Percentiles rank a stretch among this genome's conserved stretches.
phyloP scores from a whole-genome alignment of 768 basidiomycete genomes.

The Termitomyces sp. region DNA sequence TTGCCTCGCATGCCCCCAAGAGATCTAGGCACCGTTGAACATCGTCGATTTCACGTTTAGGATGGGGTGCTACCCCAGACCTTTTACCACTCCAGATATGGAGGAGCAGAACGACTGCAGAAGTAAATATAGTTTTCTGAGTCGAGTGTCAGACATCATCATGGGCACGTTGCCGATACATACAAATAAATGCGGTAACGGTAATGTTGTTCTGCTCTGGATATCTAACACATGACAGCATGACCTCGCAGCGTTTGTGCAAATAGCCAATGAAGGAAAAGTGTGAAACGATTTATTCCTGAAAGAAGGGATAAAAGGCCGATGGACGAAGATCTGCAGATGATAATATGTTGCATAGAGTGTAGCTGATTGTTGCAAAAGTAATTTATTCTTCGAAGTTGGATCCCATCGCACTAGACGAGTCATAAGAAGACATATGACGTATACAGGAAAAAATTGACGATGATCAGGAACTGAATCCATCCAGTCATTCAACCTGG shows the following conservation, averaged over 20 bases:
- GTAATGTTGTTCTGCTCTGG: constrained; percentile 29
- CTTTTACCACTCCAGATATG: constrained; percentile 60
- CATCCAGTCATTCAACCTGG: constrained; percentile 74
- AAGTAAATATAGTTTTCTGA: constrained; percentile 30
- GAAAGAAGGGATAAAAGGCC: constrained; percentile 71
- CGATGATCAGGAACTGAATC: constrained; percentile 59
- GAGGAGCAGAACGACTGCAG: constrained; percentile 53
- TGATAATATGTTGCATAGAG: constrained; percentile 42
- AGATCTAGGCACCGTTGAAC: constrained; percentile 54
- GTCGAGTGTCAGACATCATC: background rate
- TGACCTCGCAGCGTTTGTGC: constrained; percentile 79
- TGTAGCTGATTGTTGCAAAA: constrained; percentile 53
- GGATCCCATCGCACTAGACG: constrained; percentile 40
- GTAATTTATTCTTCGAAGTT: constrained; percentile 26
- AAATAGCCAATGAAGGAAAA: constrained; percentile 71
- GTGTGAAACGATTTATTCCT: constrained; percentile 33
- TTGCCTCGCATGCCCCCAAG: constrained; percentile 34
- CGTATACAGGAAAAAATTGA: constrained; percentile 22
- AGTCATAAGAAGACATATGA: background rate
- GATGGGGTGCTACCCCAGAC: constrained; percentile 39
- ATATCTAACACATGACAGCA: constrained; percentile 65
- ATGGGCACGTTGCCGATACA: background rate
- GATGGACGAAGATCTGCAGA: constrained; percentile 69
- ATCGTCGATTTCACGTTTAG: constrained; percentile 48
- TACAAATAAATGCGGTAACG: constrained; percentile 33